A percentile compares a stretch with the other conserved stretches of the same genome.
These are phyloP conservation scores for Amniculicola lignicola DNA, from an alignment of 495 filamentous ascomycete species.

Conservation along the genomic window DNA sequence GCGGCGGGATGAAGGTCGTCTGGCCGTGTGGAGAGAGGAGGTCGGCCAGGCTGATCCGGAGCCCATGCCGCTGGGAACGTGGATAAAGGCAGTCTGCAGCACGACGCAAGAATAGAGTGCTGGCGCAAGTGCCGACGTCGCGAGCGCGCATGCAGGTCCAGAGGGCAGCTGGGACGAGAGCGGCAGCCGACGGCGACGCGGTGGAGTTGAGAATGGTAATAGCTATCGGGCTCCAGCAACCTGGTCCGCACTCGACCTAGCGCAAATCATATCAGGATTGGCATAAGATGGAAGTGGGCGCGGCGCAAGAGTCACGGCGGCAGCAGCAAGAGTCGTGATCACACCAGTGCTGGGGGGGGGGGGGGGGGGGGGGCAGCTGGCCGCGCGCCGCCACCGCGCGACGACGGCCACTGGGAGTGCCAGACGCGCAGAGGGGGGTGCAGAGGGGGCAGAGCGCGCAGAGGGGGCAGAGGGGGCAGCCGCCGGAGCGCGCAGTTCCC, in stretches of 20 bases:
- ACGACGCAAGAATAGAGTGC: constrained; percentile 13
- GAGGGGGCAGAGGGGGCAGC: background rate
- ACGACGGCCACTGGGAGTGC: background rate
- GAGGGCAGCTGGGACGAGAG: constrained; percentile 1
- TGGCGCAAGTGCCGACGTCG: constrained; percentile 13
- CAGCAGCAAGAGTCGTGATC: background rate
- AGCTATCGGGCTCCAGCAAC: constrained; percentile 27
- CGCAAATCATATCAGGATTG: constrained; percentile 30
- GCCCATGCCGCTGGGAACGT: background rate
- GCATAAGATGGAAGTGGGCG: background rate
- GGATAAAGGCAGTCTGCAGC: constrained; percentile 12
- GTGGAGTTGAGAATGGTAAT: constrained; percentile 26
- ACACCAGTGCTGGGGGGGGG: background rate
- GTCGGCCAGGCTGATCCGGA: background rate
- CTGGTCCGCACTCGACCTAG: constrained; percentile 25
- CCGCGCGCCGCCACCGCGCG: background rate
- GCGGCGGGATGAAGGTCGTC: background rate
- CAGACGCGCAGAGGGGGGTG: background rate
- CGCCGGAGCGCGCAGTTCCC: background rate
- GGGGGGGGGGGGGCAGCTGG: background rate
- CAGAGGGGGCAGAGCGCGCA: background rate
- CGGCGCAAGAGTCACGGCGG: background rate
- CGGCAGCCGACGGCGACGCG: constrained; percentile 13
- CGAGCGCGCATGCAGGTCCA: constrained; percentile 23
- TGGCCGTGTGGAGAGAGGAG: background rate